Conservation (phyloP, 495 filamentous ascomycete genomes). For the Penicillium cinerascens region DNA sequence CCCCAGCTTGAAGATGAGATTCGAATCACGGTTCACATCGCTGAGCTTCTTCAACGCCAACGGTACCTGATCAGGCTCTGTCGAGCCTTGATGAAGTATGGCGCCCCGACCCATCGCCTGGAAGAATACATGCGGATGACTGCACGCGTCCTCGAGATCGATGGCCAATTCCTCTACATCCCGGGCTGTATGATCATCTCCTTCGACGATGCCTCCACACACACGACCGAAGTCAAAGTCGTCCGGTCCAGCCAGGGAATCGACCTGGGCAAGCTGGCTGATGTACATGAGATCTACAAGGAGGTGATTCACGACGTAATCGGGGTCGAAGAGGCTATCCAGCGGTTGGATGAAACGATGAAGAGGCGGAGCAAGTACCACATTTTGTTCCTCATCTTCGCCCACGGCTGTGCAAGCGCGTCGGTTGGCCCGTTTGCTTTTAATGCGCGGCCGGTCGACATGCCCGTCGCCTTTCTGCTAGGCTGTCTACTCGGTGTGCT, state of each 20-base stretch:
- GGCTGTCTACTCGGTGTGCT: slow-evolving; percentile 79
- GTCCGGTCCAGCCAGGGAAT: slow-evolving; percentile 73
- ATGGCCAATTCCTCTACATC: slow-evolving; percentile 88
- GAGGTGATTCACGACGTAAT: slow-evolving; percentile 87
- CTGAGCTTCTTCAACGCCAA: slow-evolving; percentile 78
- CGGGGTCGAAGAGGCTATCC: slow-evolving; percentile 77
- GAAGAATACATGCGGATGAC: slow-evolving; percentile 92
- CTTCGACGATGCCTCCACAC: slow-evolving; percentile 84
- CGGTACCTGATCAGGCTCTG: slow-evolving; percentile 83
- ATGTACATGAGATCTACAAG: slow-evolving; percentile 89
- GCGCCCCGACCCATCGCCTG: slow-evolving; percentile 72
- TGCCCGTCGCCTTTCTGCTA: slow-evolving; percentile 82
- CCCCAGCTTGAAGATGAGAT: slow-evolving; percentile 61
- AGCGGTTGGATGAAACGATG: slow-evolving; percentile 64
- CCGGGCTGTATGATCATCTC: slow-evolving; percentile 95
- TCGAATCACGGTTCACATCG: slow-evolving; percentile 83
- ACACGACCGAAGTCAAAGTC: slow-evolving; percentile 91
- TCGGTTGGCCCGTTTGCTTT: slow-evolving; percentile 87
- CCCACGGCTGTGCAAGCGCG: slow-evolving; percentile 83
- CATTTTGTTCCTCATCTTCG: slow-evolving; percentile 66
- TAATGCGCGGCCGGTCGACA: slow-evolving; percentile 77
- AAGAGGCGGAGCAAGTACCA: slow-evolving; percentile 59
- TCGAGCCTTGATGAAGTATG: slow-evolving; percentile 79
- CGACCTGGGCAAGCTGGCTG: slow-evolving; percentile 78
- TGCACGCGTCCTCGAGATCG: slow-evolving; percentile 81